These are phyloP conservation scores for Ciborinia camelliae DNA, from an alignment of 2,329 filamentous ascomycete genomes.

Conservation along the genomic window DNA sequence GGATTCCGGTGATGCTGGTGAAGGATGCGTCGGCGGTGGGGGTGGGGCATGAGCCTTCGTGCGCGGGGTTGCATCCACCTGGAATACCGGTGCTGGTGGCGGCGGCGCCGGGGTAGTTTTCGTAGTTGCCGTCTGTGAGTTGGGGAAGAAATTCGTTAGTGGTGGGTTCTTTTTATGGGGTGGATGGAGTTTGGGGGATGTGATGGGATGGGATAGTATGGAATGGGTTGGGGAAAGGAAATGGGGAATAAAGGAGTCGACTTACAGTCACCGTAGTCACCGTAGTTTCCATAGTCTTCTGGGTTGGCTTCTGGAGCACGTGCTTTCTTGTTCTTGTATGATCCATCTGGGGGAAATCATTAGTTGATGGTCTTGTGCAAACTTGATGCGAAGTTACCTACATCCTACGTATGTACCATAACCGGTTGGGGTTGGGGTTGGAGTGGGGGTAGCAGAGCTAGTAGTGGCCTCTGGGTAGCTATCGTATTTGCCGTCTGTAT, in stretches of 20 bases:
- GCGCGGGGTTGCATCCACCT: too few relatives aligned
- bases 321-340: conserved; percentile 18
- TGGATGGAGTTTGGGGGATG: not conserved
- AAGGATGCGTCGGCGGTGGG: too few relatives aligned
- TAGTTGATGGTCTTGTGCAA: not conserved
- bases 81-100: not conserved
- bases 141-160: not conserved
- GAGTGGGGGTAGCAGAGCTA: not conserved
- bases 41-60: too few relatives aligned
- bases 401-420: conserved; percentile 22
- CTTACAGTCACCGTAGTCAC: conserved; percentile 12
- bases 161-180: not conserved
- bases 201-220: not conserved
- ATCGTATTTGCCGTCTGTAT: conserved; percentile 13
- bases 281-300: conserved; percentile 10
- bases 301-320: conserved; percentile 15
- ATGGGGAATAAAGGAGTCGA: too few relatives aligned
- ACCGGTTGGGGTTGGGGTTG: conserved; percentile 7
- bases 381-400: not conserved
- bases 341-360: not conserved
- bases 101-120: not conserved
- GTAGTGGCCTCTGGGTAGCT: conserved; percentile 3
- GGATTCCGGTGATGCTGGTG: not conserved
- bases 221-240: not conserved
- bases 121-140: conserved; percentile 7